A percentile compares a stretch with the other conserved stretches of the same genome.
These are phyloP conservation scores for Zygnema cylindricum DNA, from an alignment of 139 green algal species.

Conservation along the genomic window DNA sequence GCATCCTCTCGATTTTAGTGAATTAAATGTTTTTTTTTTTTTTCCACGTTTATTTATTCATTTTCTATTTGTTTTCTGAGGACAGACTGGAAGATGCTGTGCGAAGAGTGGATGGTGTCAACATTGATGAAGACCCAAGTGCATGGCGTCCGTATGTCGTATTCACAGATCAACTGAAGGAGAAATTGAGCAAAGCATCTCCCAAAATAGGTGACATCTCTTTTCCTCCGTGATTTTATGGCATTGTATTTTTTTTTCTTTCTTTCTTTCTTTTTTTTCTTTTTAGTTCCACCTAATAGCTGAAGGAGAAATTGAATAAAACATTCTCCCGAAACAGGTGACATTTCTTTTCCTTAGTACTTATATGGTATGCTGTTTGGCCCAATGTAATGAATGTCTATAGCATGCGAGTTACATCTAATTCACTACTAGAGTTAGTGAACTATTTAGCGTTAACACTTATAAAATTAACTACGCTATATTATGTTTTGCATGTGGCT, in stretches of 20 bases:
- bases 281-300: neutral
- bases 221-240: neutral
- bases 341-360: too few relatives aligned
- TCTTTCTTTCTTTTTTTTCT: neutral
- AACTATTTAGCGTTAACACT: too few relatives aligned
- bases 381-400: too few relatives aligned
- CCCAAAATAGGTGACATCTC: neutral
- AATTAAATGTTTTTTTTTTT: too few relatives aligned
- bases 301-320: neutral
- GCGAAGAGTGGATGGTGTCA: slow-evolving; percentile 23
- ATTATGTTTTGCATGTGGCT: too few relatives aligned
- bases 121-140: slow-evolving; percentile 41
- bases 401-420: too few relatives aligned
- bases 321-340: too few relatives aligned
- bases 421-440: too few relatives aligned
- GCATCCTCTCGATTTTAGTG: too few relatives aligned
- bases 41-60: neutral
- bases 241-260: neutral
- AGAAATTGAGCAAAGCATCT: slow-evolving; percentile 33
- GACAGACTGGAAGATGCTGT: slow-evolving; percentile 28
- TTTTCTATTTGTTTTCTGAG: neutral
- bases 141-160: slow-evolving; percentile 38
- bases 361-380: too few relatives aligned
- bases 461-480: too few relatives aligned
- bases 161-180: slow-evolving; percentile 7